A percentile compares a stretch with the other conserved stretches of the same genome.
These are phyloP conservation scores for Aethionema arabicum DNA, from an alignment of 345 rosid genomes.

Conservation along the genomic window DNA sequence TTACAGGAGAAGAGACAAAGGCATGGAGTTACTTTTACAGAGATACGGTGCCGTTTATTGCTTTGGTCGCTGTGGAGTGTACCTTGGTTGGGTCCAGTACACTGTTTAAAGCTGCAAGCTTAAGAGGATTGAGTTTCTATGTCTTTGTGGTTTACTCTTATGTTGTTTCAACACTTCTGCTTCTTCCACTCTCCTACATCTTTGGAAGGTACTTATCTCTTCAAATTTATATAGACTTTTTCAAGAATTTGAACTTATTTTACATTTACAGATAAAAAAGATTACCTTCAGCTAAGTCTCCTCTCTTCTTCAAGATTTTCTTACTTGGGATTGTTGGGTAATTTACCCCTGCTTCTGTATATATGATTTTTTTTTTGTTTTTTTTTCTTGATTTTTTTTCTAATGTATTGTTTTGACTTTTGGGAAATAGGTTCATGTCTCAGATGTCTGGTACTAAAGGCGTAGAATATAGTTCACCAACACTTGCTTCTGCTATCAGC, in stretches of 20 bases:
- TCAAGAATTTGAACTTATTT: slow-evolving; percentile 14
- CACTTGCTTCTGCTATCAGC: slow-evolving; percentile 35
- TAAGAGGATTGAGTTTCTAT: slow-evolving; percentile 53
- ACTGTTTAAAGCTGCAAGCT: slow-evolving; percentile 46
- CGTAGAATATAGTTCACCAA: slow-evolving; percentile 35
- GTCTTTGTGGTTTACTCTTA: slow-evolving; percentile 52
- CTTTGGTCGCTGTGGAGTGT: slow-evolving; percentile 51
- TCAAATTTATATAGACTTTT: neutral
- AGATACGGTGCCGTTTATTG: slow-evolving; percentile 38
- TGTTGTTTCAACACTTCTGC: slow-evolving; percentile 45
- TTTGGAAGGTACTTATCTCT: slow-evolving; percentile 22
- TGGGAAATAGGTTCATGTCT: slow-evolving; percentile 19
- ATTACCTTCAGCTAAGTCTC: slow-evolving; percentile 28
- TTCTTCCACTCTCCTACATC: slow-evolving; percentile 39
- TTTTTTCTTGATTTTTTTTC: too few species aligned
- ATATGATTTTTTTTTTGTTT: neutral
- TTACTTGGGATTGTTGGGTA: slow-evolving; percentile 33
- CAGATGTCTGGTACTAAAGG: slow-evolving; percentile 27
- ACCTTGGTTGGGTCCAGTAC: slow-evolving; percentile 45
- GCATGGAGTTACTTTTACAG: slow-evolving; percentile 24
- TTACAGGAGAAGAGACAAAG: slow-evolving; percentile 10
- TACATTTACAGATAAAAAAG: slow-evolving; percentile 16
- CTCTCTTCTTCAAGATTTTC: slow-evolving; percentile 23
- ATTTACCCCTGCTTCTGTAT: neutral
- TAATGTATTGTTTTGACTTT: slow-evolving; percentile 21